These are phyloP conservation scores for Exophiala viscosa DNA, from an alignment of 2,329 filamentous ascomycete species.

Conservation along the genomic window DNA sequence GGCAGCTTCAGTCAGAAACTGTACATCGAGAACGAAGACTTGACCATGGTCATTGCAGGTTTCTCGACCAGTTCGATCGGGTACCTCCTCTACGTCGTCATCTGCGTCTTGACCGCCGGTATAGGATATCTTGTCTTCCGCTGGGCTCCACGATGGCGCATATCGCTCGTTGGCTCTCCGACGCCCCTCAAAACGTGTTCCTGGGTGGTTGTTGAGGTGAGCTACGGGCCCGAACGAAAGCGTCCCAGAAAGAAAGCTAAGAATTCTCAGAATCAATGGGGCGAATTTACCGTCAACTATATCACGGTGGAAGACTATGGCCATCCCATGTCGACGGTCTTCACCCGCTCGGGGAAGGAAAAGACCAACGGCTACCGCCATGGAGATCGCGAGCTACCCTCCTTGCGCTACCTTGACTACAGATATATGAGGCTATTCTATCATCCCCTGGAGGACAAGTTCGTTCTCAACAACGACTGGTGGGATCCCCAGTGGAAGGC, in stretches of 20 bases:
- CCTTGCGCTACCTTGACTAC: conserved; percentile 79
- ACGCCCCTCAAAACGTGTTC: conserved; percentile 69
- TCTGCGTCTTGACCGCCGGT: conserved; percentile 72
- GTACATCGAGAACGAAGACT: conserved; percentile 87
- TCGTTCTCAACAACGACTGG: conserved; percentile 82
- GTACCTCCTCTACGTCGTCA: conserved; percentile 61
- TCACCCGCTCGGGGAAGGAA: conserved; percentile 51
- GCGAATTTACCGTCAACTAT: conserved; percentile 75
- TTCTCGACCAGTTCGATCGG: conserved; percentile 75
- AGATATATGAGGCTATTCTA: conserved; percentile 92
- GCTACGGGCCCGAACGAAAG: conserved; percentile 30
- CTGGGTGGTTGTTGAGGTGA: conserved; percentile 87
- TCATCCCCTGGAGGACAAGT: conserved; percentile 84
- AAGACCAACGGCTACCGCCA: conserved; percentile 63
- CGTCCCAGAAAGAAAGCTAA: conserved; percentile 32
- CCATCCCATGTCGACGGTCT: conserved; percentile 60
- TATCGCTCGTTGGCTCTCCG: conserved; percentile 67
- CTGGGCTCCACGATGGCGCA: conserved; percentile 86
- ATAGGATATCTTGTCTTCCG: conserved; percentile 78
- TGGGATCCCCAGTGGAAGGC: conserved; percentile 88
- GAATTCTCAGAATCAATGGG: conserved; percentile 76
- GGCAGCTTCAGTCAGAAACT: conserved; percentile 80
- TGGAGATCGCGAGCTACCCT: conserved; percentile 69
- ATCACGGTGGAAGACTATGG: conserved; percentile 60
- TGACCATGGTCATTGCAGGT: conserved; percentile 89